Percentiles rank a stretch among this genome's conserved stretches.
These are phyloP conservation scores for Mycena capillaripes DNA, from an alignment of 768 basidiomycete genomes.

Conservation along the genomic window DNA sequence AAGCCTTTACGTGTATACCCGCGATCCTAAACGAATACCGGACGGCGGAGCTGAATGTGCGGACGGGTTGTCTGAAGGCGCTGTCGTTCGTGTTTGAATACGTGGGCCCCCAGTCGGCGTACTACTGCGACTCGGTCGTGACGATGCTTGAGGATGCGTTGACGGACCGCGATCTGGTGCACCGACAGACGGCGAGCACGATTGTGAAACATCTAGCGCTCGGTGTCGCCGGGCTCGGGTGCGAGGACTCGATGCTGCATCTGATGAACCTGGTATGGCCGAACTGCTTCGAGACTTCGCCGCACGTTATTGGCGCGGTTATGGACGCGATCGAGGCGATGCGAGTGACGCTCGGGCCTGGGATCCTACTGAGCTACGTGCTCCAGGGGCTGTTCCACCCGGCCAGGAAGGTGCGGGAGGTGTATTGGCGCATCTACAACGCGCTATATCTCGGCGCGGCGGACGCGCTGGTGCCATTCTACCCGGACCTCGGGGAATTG, in stretches of 20 bases:
- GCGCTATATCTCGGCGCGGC: slow-evolving; percentile 91
- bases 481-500: slow-evolving; percentile 90
- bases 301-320: slow-evolving; percentile 97
- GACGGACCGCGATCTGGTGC: slow-evolving; percentile 98
- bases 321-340: slow-evolving; percentile 99
- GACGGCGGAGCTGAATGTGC: slow-evolving; percentile 97
- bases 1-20: slow-evolving; percentile 98
- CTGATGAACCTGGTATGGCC: slow-evolving; percentile 99
- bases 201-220: slow-evolving; percentile 99
- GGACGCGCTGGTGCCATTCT: slow-evolving; percentile 96
- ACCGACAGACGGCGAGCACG: slow-evolving; percentile 97
- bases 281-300: slow-evolving; percentile 98
- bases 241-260: slow-evolving; percentile 98
- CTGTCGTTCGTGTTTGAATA: slow-evolving; percentile 99
- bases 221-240: slow-evolving; percentile 96
- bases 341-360: slow-evolving; percentile 95
- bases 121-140: slow-evolving; percentile 97
- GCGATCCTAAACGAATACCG: slow-evolving; percentile 99
- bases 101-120: slow-evolving; percentile 95
- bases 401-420: slow-evolving; percentile 96
- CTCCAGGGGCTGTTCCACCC: slow-evolving; percentile 98
- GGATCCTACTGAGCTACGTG: slow-evolving; percentile 91
- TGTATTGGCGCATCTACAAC: slow-evolving; percentile 98
- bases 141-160: slow-evolving; percentile 98
- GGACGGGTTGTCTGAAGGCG: slow-evolving; percentile 98